Conservation (phyloP, 257 asterid genomes). For the Agastache rugosa region DNA sequence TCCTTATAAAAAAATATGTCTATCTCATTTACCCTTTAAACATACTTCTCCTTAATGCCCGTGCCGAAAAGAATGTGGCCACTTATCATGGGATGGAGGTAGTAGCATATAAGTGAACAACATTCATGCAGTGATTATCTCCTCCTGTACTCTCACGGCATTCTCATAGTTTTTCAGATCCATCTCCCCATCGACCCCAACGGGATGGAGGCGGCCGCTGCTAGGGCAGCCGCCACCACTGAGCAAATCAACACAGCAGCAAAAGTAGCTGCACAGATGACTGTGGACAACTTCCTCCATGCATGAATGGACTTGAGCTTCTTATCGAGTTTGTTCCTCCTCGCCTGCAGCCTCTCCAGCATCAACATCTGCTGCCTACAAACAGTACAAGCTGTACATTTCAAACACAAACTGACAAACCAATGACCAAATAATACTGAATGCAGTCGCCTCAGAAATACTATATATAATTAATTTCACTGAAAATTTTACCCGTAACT, state of each 20-base stretch:
- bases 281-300: constrained; percentile 83
- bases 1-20: too few species aligned
- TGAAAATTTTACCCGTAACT: too few species aligned
- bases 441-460: too few species aligned
- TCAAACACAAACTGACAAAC: too few species aligned
- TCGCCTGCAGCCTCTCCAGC: constrained; percentile 82
- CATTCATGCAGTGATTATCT: constrained; percentile 69
- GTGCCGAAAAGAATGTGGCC: too few species aligned
- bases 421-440: too few species aligned
- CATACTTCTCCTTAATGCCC: too few species aligned
- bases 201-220: constrained; percentile 86
- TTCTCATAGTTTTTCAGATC: constrained; percentile 79
- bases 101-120: constrained; percentile 82
- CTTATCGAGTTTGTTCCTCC: constrained; percentile 79
- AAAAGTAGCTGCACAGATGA: constrained; percentile 80
- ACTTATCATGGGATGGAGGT: too few species aligned
- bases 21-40: too few species aligned
- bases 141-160: constrained; percentile 88
- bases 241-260: constrained; percentile 89
- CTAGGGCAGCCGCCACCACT: constrained; percentile 89
- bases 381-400: constrained; percentile 39
- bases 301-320: constrained; percentile 67
- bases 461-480: too few species aligned
- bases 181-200: constrained; percentile 95
- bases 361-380: constrained; percentile 69